Evolutionary conservation across 73 alveolate species (phyloP).

Genomic region (Durusdinium trenchii): DNA sequence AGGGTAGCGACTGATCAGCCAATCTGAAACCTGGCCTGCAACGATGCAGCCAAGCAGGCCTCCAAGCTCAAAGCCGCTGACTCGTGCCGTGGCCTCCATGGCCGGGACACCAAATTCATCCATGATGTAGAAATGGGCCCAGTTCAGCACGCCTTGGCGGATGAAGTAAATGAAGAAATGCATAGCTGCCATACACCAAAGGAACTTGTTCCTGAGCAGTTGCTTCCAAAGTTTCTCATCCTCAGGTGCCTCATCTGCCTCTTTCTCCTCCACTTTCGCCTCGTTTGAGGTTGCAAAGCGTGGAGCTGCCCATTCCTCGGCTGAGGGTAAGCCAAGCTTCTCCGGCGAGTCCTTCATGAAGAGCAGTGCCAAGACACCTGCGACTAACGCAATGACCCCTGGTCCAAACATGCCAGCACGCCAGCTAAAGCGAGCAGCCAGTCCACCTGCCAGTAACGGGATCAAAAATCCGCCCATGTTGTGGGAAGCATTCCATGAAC

Average conservation of each 20-base stretch:
- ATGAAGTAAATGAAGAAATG: constrained; percentile 94
- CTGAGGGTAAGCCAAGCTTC: constrained; percentile 90
- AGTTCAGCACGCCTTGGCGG: constrained; percentile 88
- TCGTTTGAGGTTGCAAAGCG: constrained; percentile 4
- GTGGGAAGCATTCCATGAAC: constrained; percentile 95
- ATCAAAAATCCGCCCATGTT: constrained; percentile 93
- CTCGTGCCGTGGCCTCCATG: constrained; percentile 88
- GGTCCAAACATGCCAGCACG: constrained; percentile 92
- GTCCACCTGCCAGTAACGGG: constrained; percentile 75
- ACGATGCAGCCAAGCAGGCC: constrained; percentile 85
- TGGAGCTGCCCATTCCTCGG: constrained; percentile 84
- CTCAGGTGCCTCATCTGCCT: neutral
- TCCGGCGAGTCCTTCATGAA: constrained; percentile 94
- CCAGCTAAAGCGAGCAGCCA: constrained; percentile 68
- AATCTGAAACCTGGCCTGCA: constrained; percentile 84
- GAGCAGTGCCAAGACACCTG: constrained; percentile 59
- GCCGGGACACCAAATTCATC: constrained; percentile 91
- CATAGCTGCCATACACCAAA: constrained; percentile 91
- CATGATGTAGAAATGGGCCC: constrained; percentile 95
- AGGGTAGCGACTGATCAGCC: constrained; percentile 91
- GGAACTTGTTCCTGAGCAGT: constrained; percentile 58
- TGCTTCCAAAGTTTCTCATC: constrained; percentile 25
- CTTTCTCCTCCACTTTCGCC: neutral
- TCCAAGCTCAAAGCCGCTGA: constrained; percentile 91
- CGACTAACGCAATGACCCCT: constrained; percentile 68